Base-by-base conservation (phyloP, 257 asterid species). In the Asclepias syriaca region DNA sequence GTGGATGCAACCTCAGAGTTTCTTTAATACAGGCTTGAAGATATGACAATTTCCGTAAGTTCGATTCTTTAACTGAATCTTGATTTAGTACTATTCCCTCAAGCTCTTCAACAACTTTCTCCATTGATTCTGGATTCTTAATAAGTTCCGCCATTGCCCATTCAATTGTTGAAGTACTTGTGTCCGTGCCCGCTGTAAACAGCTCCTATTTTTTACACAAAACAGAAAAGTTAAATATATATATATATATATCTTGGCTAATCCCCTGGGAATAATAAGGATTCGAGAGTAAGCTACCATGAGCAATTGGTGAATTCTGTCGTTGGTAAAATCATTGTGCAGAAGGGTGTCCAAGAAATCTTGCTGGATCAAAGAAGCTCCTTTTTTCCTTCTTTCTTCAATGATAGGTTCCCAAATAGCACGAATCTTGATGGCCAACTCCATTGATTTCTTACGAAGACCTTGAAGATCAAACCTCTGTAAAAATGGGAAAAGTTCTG, bases 1-100 rank as follows among this genome's bases (percentile, higher is more conserved):
- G 88, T 50, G 88, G 87, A 75, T 86, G 91, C 74, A 84, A 57
- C 75, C 89, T 63, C n/a, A 80, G 77, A 15, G 88, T 78, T 74
- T 86, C 89, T 72, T 79, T 80, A 16, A 80, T 51, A 58, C 85
- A 78, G 2, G 88, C 87, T 49, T 80, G 76, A 22, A 82, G 79
- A 65, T 82, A 86, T 16, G 79, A 69, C 7, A 82, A 45, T 2
- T 78, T 53, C 40, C 29, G 43, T 32, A 75, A 1, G 27, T 32
- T 43, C 16, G 61, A 70, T 64, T 72, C 72, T 6, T 37, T 69
- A 5, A 60, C 37, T 34, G 34, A 34, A 40, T 51, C 78, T 72
- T 59, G 71, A 18, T 54, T 34, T 4, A 21, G 61, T 43, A 34
- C 37, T 34, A 73, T 32, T 77, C 71, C 74, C 7, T 73, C 76